Base-by-base conservation (phyloP, 2,329 filamentous ascomycete genomes). In the Alternaria sp. region DNA sequence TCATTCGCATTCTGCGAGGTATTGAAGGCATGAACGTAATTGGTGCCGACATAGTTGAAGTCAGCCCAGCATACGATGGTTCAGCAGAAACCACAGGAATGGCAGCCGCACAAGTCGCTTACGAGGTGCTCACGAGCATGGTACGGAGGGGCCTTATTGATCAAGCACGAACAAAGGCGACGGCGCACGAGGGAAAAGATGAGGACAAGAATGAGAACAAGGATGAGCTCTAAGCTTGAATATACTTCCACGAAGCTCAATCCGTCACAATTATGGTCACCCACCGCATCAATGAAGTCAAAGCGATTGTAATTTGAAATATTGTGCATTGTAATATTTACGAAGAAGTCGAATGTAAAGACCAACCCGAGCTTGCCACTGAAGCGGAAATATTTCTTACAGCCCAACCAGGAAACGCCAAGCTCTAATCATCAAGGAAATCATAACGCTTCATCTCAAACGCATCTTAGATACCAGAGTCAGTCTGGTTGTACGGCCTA, bases 31-130 rank as follows among this genome's bases (percentile, higher is more conserved):
- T 97, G 76, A 97, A 97, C 74, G 81, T 97, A 4, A 92, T 97
- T 4, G 94, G 93, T 1, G 94, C 93, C 0, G 94, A 97, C 79
- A 87, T 97, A 50, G 94, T 97, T 5, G 94, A 97, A 83, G 92
- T 96, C 9, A 88, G 90, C 44, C 93, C 93, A 0, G 91, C 91
- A 12, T 97, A 96, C 75, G 92, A 97, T 82, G 90, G 90, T 11
- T 82, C 82, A 7, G 92, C 89, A 1, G 93, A 97, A 81, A 90
- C 89, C 73, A 97, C 93, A 40, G 91, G 92, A 12, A 80, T 97
- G 66, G 92, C 92, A 16, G 93, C 88, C 2, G 92, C 92, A 41
- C 93, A 97, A 84, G 86, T 96, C 40, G 92, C 88, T 1, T 97
- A 90, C 76, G 93, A 97, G 82, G 85, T 97, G n/a, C 78, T 97